Conservation (phyloP, 2,329 filamentous ascomycete genomes). For the Emergomyces africanus region DNA sequence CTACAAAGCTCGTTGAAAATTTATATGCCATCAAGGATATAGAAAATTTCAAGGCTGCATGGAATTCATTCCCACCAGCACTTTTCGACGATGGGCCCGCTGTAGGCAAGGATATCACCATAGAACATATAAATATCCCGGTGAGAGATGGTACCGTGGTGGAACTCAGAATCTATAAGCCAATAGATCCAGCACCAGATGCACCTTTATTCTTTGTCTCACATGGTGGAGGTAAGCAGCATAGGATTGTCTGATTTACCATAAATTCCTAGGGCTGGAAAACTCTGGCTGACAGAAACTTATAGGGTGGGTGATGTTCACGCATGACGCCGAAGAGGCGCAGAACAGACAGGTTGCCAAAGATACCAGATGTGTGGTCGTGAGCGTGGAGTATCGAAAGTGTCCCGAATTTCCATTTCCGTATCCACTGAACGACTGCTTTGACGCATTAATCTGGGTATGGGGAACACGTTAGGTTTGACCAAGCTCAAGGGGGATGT, state of each 20-base stretch:
- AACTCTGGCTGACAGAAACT: not conserved
- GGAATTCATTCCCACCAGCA: not conserved
- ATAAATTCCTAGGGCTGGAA: not conserved
- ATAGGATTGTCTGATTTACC: not conserved
- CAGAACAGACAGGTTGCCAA: not conserved
- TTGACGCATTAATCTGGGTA: conserved; percentile 1
- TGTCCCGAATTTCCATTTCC: not conserved
- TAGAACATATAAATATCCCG: not conserved
- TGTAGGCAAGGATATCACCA: not conserved
- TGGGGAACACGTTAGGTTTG: not conserved
- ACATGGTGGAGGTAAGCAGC: not conserved
- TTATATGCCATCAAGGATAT: not conserved
- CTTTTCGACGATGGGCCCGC: not conserved
- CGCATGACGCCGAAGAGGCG: not conserved
- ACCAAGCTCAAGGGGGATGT: not conserved
- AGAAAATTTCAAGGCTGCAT: not conserved
- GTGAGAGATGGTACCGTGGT: not conserved
- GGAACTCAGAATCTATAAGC: conserved; percentile 2
- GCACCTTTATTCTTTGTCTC: not conserved
- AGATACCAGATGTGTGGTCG: not conserved
- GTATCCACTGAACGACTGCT: not conserved
- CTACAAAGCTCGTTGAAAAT: not conserved
- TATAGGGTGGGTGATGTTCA: not conserved
- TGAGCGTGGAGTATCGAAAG: conserved; percentile 3
- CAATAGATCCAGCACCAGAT: not conserved